Evolutionary conservation across 257 asterid genomes (phyloP), one percentile per base, ranked within the genome.

Genomic region (Jacaranda mimosifolia): DNA sequence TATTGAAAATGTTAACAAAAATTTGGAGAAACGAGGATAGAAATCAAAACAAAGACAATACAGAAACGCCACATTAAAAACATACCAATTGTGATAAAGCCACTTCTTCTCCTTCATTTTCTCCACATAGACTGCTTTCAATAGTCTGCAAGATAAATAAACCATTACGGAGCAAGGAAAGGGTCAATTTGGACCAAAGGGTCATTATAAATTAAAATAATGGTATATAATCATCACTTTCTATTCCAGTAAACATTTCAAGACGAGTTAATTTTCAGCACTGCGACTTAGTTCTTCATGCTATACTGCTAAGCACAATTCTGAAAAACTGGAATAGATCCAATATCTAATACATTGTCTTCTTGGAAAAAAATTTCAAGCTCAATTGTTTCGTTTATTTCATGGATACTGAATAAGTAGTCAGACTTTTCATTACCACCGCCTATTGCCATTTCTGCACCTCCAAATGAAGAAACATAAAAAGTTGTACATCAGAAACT

Each of bases 81-180:
- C 89, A 46, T 93, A 91, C 98, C 91, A 91, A 82, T 73, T 91
- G 96, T 12, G 97, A 93, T 66, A 88, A 70, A 17, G 86, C 69
- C 78, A 88, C 96, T 75, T 92, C 91, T 75, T 91, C 97, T 74
- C 84, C 94, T 72, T 83, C 90, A 82, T 78, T 82, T 70, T 81
- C 94, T 69, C 87, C 92, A 18, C 88, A 18, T 42, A 81, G 66
- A 78, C 96, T 91, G 87, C 94, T 91, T 83, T 89, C 97, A 80
- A 91, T 85, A 48, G 98, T 91, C 97, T 89, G 85, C 58, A n/a
- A 86, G 78, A 84, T 48, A 43, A 69, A 75, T 72, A 74, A 77
- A 67, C 19, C 68, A 70, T 72, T 58, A 69, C 59, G 65, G 65
- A 77, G 46, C 77, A 39, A 38, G 45, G 73, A 71, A 69, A 65